These are phyloP conservation scores for Clarkia xantiana DNA, from an alignment of 345 rosid genomes.

Conservation along the genomic window DNA sequence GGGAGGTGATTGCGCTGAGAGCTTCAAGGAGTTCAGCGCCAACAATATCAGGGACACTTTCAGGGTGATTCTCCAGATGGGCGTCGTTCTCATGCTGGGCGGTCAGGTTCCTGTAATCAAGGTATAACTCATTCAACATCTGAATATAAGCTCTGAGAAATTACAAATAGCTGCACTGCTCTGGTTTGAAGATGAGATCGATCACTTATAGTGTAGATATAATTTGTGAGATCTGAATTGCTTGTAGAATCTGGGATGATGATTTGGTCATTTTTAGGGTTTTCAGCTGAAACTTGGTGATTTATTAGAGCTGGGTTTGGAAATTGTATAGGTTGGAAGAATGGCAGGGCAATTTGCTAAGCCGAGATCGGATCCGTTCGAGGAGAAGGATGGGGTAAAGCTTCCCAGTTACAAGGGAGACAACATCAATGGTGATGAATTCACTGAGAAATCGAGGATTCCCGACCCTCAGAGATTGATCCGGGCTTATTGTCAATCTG, in stretches of 20 bases:
- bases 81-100: constrained; percentile 19
- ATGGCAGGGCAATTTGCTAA: constrained; percentile 22
- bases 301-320: neutral
- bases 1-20: constrained; percentile 24
- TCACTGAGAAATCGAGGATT: constrained; percentile 17
- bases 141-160: neutral
- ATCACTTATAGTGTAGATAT: too few relatives aligned
- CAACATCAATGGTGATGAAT: constrained; percentile 18
- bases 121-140: neutral
- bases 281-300: neutral
- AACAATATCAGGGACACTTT: constrained; percentile 21
- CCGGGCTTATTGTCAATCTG: constrained; percentile 16
- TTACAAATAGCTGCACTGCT: neutral
- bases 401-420: constrained; percentile 20
- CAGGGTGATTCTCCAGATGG: constrained; percentile 19
- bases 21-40: constrained; percentile 23
- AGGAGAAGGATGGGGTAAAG: constrained; percentile 18
- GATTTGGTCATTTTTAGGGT: too few relatives aligned
- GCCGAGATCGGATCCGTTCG: constrained; percentile 15
- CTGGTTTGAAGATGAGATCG: neutral
- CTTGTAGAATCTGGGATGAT: neutral
- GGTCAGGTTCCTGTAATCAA: constrained; percentile 18
- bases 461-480: constrained; percentile 22
- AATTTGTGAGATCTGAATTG: neutral
- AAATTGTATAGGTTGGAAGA: constrained; percentile 18